Conservation (phyloP, 208 protist genomes). For the Acanthamoeba quina region DNA sequence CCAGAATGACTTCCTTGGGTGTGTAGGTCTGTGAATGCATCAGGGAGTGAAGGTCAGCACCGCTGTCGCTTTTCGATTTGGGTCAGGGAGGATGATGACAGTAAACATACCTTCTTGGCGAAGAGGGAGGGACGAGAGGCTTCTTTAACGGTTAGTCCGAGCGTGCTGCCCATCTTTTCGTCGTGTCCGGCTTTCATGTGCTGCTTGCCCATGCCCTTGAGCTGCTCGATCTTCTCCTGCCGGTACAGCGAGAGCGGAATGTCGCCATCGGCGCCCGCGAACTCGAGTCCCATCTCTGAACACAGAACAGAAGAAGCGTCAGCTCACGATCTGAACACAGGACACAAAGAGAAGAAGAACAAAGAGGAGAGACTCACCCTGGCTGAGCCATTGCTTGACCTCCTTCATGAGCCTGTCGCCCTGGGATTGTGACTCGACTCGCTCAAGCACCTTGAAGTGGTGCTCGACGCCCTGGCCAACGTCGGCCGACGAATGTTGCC, state of each 20-base stretch:
- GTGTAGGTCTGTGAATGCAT: background rate
- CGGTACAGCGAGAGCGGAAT: slow-evolving; percentile 9
- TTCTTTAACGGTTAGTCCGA: slow-evolving; percentile 52
- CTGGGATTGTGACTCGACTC: slow-evolving; percentile 7
- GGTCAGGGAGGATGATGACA: background rate
- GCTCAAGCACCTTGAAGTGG: background rate
- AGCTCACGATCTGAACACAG: no score
- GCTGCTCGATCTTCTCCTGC: background rate
- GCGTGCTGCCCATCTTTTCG: background rate
- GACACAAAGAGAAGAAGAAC: background rate
- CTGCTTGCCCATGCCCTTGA: background rate
- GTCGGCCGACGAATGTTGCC: background rate
- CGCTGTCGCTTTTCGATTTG: background rate
- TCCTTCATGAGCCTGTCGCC: background rate
- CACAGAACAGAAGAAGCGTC: no score
- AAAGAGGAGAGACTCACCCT: background rate
- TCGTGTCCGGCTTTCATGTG: background rate
- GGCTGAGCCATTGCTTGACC: slow-evolving; percentile 23
- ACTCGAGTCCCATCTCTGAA: background rate
- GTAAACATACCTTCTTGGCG: background rate
- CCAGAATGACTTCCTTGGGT: slow-evolving; percentile 51
- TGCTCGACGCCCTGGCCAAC: background rate
- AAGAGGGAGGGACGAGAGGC: background rate
- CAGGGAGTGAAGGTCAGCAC: background rate
- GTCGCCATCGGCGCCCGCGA: slow-evolving; percentile 20